Conservation (phyloP, 371 early-diverging fungal genomes). For the Mucor ambiguus region DNA sequence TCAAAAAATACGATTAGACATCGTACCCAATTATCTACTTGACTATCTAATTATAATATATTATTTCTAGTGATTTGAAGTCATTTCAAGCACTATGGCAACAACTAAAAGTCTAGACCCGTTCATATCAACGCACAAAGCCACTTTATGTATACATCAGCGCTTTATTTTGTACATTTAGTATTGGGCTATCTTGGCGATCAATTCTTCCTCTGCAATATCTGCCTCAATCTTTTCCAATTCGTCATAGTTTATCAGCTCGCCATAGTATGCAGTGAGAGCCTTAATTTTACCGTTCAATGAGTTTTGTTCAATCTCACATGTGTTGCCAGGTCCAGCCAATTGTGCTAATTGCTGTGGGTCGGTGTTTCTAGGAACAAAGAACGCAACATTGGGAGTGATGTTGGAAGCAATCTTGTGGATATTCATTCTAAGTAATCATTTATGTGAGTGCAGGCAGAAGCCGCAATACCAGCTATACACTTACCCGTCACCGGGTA, state of each 20-base stretch:
- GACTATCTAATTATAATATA: neutral
- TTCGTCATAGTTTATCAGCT: slow-evolving; percentile 42
- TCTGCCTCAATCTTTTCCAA: slow-evolving; percentile 23
- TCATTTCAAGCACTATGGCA: neutral
- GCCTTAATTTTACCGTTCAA: slow-evolving; percentile 64
- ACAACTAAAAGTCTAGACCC: neutral
- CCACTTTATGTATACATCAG: neutral
- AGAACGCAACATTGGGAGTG: slow-evolving; percentile 80
- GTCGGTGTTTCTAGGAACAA: slow-evolving; percentile 83
- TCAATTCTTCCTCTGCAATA: slow-evolving; percentile 16
- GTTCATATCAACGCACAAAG: neutral
- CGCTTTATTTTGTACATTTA: slow-evolving; percentile 1
- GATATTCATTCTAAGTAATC: slow-evolving; percentile 51
- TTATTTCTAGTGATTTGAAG: neutral
- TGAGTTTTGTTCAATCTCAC: slow-evolving; percentile 77
- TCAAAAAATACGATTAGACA: neutral
- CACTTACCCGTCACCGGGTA: slow-evolving; percentile 76
- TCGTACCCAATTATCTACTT: neutral
- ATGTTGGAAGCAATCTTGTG: slow-evolving; percentile 66
- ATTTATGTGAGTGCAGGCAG: neutral
- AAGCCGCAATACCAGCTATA: neutral
- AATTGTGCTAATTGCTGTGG: slow-evolving; percentile 50
- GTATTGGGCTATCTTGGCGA: slow-evolving; percentile 14
- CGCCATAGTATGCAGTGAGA: slow-evolving; percentile 74
- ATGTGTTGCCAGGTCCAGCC: slow-evolving; percentile 55